Evolutionary conservation across 805 yeast genomes (phyloP), one percentile per base, ranked within the genome.

Genomic region (Schwanniomyces polymorphus): DNA sequence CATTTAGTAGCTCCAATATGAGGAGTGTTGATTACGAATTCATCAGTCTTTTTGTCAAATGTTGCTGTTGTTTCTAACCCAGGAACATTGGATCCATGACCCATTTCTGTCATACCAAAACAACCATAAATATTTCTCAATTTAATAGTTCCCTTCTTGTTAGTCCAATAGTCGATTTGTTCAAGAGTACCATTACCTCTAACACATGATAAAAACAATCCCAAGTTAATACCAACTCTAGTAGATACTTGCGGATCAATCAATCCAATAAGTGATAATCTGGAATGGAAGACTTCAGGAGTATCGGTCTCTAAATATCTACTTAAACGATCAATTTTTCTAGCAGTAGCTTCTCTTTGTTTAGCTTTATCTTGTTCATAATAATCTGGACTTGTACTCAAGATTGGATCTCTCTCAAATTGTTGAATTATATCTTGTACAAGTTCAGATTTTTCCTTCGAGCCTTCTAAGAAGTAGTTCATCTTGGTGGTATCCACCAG

Each of bases 141-240:
- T 50, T 68, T 70, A 1, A 74, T 63, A 9, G 90, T 82, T 54
- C 88, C 91, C 58, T 86, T 77, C 56, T 79, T 82, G 49, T 75
- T 70, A 44, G 90, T 78, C 97, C 97, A 91, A 70, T 85, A 92
- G 38, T 82, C 73, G 57, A 85, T 79, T 74, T 91, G 98, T 47
- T 82, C 88, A 28, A 81, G 78, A 7, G 97, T 86, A 54, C 97
- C 98, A 57, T 88, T 86, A 51, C 97, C 97, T 56, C 85, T 81
- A 47, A 91, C 71, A 47, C 96, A 88, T 48, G 82, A 80, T 44
- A 89, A 76, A 63, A 92, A 92, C 48, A 91, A 76, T 4, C 97
- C 97, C 54, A 86, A 75, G 72, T 91, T 96, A 46, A 91, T 91
- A 37, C 96, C 97, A 43, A 88, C 67, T 58, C 98, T 80, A 27